A percentile compares a stretch with the other conserved stretches of the same genome.
Conservation (phyloP, 2,329 filamentous ascomycete genomes). For the Fusarium sp. region DNA sequence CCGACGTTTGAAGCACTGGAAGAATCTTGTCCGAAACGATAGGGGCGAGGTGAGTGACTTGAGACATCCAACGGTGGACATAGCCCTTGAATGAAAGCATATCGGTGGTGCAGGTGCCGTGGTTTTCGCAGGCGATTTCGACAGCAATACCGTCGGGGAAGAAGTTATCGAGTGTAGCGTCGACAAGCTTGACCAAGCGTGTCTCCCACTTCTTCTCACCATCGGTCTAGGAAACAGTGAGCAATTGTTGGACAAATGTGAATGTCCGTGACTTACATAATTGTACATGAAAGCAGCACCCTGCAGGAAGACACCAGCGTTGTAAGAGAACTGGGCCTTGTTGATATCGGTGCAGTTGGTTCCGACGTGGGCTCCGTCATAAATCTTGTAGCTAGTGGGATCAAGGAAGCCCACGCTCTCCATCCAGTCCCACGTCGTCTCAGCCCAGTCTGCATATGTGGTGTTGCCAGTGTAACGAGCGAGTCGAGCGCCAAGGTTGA, state of each 20-base stretch:
- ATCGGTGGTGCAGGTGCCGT: constrained; percentile 68
- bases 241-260: neutral
- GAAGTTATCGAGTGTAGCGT: constrained; percentile 56
- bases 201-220: constrained; percentile 62
- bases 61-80: constrained; percentile 66
- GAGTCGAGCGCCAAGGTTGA: constrained; percentile 75
- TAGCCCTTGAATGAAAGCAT: constrained; percentile 73
- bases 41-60: constrained; percentile 64
- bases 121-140: constrained; percentile 69
- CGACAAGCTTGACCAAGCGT: constrained; percentile 55
- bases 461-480: constrained; percentile 75
- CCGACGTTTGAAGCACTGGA: constrained; percentile 62
- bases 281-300: constrained; percentile 75
- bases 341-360: constrained; percentile 66
- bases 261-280: constrained; percentile 48
- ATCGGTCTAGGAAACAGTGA: constrained; percentile 52
- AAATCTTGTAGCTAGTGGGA: constrained; percentile 66
- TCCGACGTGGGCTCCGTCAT: constrained; percentile 65
- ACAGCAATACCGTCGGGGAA: constrained; percentile 67
- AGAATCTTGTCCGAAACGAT: constrained; percentile 61
- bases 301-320: constrained; percentile 66
- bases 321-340: constrained; percentile 69
- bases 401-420: constrained; percentile 67
- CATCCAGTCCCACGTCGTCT: constrained; percentile 72
- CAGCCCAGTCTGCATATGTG: constrained; percentile 73